Conservation (phyloP, 352 stramenopile species). For the Phytophthora sojae region DNA sequence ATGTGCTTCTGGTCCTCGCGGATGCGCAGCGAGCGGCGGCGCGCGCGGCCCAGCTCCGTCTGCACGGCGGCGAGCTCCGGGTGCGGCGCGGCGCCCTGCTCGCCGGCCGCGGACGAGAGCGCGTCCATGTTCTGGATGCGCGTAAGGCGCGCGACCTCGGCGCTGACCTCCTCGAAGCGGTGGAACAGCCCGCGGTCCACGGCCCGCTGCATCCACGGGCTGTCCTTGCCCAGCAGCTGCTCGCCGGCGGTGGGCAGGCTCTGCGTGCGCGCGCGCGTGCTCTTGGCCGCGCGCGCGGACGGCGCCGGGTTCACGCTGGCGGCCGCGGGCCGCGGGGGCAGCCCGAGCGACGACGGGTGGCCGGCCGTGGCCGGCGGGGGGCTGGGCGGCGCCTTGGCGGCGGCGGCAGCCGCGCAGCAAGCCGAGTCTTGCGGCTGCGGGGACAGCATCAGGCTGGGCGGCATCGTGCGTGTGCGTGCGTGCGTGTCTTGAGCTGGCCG, state of each 20-base stretch:
- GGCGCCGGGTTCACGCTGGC: constrained; percentile 27
- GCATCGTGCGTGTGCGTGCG: constrained; percentile 5
- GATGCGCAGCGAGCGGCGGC: constrained; percentile 50
- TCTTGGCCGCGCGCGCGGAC: neutral
- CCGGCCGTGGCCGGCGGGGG: neutral
- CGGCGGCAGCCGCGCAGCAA: neutral
- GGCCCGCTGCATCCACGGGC: constrained; percentile 33
- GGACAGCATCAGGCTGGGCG: constrained; percentile 34
- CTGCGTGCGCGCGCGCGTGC: constrained; percentile 38
- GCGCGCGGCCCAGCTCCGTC: constrained; percentile 47
- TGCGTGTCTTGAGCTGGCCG: neutral
- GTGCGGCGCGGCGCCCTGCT: constrained; percentile 19
- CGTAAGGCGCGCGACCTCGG: constrained; percentile 50
- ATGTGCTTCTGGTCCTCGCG: constrained; percentile 69
- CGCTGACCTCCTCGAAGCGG: constrained; percentile 63
- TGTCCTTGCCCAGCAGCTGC: constrained; percentile 16
- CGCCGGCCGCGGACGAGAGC: constrained; percentile 19
- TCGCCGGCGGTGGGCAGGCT: constrained; percentile 31
- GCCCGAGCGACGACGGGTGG: constrained; percentile 7
- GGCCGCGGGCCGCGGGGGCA: constrained; percentile 17
- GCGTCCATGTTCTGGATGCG: constrained; percentile 48
- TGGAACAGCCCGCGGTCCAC: constrained; percentile 69
- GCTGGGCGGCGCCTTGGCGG: constrained; percentile 17
- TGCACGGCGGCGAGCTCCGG: constrained; percentile 53
- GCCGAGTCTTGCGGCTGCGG: constrained; percentile 28